Percentiles rank a stretch among this genome's conserved stretches.
These are phyloP conservation scores for Claviceps citrina DNA, from an alignment of 2,329 filamentous ascomycete genomes.

Conservation along the genomic window DNA sequence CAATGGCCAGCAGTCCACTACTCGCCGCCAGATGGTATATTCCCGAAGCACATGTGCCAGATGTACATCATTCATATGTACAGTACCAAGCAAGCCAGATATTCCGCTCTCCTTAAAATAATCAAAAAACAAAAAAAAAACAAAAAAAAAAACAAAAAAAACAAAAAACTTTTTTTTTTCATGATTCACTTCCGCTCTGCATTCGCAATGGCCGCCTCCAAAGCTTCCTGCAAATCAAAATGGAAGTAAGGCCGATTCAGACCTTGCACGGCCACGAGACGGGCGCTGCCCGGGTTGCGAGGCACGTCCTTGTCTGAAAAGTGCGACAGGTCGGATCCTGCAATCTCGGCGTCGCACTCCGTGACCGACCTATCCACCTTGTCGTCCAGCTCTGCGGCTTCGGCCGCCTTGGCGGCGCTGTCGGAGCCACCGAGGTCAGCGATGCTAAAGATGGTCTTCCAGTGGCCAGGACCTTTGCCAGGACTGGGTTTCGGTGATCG, in stretches of 20 bases:
- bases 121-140: too few relatives aligned
- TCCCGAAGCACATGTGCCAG: too few relatives aligned
- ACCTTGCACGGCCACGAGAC: slow-evolving; percentile 25
- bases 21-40: not conserved
- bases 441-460: slow-evolving; percentile 80
- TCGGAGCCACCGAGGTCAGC: slow-evolving; percentile 64
- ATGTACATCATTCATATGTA: too few relatives aligned
- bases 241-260: slow-evolving; percentile 38
- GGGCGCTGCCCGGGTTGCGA: slow-evolving; percentile 14
- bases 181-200: slow-evolving; percentile 13
- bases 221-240: slow-evolving; percentile 32
- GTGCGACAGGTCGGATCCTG: slow-evolving; percentile 10
- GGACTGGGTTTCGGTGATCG: slow-evolving; percentile 15
- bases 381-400: slow-evolving; percentile 45
- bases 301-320: slow-evolving; percentile 15
- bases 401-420: slow-evolving; percentile 33
- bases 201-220: slow-evolving; percentile 28
- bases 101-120: too few relatives aligned
- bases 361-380: slow-evolving; percentile 17
- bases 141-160: not conserved
- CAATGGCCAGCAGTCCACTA: not conserved
- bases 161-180: too few relatives aligned
- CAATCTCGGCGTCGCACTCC: slow-evolving; percentile 16
- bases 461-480: slow-evolving; percentile 14
- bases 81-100: too few relatives aligned